Evolutionary conservation across 768 basidiomycete species (phyloP).

Genomic region (Suillus alpinus): DNA sequence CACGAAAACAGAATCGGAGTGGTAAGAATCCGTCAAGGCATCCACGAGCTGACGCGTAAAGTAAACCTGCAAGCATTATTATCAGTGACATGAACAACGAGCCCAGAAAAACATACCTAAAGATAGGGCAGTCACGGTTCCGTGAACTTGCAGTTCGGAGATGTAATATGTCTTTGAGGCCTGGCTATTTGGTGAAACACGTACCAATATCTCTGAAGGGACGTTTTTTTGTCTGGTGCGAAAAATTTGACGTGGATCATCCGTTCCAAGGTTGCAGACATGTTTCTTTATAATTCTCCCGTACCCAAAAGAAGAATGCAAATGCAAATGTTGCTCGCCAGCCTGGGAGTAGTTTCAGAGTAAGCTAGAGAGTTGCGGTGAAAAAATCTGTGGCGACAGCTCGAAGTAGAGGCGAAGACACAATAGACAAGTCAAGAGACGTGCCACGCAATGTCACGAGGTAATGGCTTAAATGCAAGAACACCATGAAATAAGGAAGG

Average conservation of each 20-base stretch:
- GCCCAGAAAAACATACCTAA: constrained; percentile 40
- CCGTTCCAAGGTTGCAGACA: neutral
- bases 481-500: too few species aligned
- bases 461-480: too few species aligned
- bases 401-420: too few species aligned
- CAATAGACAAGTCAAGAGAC: too few species aligned
- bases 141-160: constrained; percentile 49
- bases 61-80: constrained; percentile 33
- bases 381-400: too few species aligned
- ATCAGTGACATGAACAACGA: neutral
- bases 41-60: constrained; percentile 54
- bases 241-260: too few species aligned
- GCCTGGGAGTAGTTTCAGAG: too few species aligned
- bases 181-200: constrained; percentile 13
- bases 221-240: too few species aligned
- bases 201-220: constrained; percentile 66
- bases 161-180: constrained; percentile 60
- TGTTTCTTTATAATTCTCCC: neutral
- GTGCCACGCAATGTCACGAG: too few species aligned
- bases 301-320: neutral
- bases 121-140: constrained; percentile 52
- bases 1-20: constrained; percentile 75
- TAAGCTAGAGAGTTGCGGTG: too few species aligned
- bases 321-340: neutral
- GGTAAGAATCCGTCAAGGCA: constrained; percentile 67